Conservation (phyloP, 1,284 basidiomycete genomes). For the Boletellus deceptivus region DNA sequence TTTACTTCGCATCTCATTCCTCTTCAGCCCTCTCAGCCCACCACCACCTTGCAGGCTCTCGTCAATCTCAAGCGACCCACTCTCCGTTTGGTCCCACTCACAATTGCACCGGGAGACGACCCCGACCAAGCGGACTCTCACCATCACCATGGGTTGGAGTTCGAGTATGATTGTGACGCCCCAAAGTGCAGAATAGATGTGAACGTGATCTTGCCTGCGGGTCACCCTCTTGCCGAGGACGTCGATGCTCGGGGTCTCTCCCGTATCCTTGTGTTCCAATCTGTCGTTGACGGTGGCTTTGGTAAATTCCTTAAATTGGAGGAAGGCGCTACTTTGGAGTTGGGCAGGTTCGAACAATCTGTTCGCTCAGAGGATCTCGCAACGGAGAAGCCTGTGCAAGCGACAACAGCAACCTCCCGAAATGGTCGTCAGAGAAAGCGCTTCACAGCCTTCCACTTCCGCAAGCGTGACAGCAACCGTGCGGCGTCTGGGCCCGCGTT, state of each 20-base stretch:
- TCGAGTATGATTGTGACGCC: constrained; percentile 86
- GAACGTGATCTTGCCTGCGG: constrained; percentile 64
- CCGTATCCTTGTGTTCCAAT: constrained; percentile 66
- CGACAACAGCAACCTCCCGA: constrained; percentile 9
- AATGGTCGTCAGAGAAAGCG: constrained; percentile 41
- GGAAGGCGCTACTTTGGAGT: constrained; percentile 70
- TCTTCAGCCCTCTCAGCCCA: constrained; percentile 67
- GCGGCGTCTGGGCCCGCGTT: constrained; percentile 68
- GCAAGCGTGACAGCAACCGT: constrained; percentile 46
- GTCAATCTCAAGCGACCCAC: constrained; percentile 90
- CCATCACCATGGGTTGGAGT: constrained; percentile 75
- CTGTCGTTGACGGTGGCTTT: constrained; percentile 79
- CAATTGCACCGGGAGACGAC: constrained; percentile 45
- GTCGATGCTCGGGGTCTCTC: constrained; percentile 43
- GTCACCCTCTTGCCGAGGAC: constrained; percentile 48
- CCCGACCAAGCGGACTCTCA: constrained; percentile 44
- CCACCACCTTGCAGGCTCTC: constrained; percentile 86
- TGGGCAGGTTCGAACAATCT: constrained; percentile 58
- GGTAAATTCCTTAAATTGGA: constrained; percentile 69
- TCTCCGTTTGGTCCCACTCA: constrained; percentile 65
- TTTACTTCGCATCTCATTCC: constrained; percentile 1
- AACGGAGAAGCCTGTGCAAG: constrained; percentile 11
- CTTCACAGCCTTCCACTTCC: constrained; percentile 66
- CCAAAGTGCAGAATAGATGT: constrained; percentile 78
- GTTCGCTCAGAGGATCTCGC: constrained; percentile 10